These are phyloP conservation scores for Termitomyces bulborhizus DNA, from an alignment of 768 basidiomycete genomes.

Conservation along the genomic window DNA sequence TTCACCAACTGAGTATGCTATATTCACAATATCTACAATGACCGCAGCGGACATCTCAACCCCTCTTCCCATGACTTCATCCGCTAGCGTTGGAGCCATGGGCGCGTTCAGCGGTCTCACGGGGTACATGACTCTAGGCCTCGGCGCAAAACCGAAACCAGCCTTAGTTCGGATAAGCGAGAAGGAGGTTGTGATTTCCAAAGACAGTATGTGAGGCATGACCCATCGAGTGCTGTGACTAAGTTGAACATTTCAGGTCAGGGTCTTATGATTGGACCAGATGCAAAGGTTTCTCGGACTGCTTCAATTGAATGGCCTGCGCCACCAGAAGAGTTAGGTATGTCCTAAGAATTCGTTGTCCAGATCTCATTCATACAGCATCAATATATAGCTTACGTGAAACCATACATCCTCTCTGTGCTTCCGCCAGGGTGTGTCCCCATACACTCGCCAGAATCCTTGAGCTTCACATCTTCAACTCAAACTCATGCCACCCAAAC, in stretches of 20 bases:
- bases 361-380: neutral
- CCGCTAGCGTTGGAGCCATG: conserved; percentile 47
- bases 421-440: conserved; percentile 63
- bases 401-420: conserved; percentile 73
- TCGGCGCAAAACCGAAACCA: conserved; percentile 71
- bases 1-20: conserved; percentile 68
- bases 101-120: conserved; percentile 75
- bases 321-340: conserved; percentile 79
- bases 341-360: neutral
- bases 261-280: conserved; percentile 57
- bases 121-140: conserved; percentile 80
- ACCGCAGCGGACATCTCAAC: conserved; percentile 49
- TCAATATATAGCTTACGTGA: conserved; percentile 49
- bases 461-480: conserved; percentile 17
- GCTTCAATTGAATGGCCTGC: conserved; percentile 64
- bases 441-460: conserved; percentile 16
- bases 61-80: conserved; percentile 37
- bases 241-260: conserved; percentile 39
- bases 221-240: neutral
- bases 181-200: conserved; percentile 63
- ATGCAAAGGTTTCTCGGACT: conserved; percentile 47
- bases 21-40: conserved; percentile 62
- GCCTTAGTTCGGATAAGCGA: conserved; percentile 49
- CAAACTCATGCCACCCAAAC: conserved; percentile 26
- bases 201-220: conserved; percentile 58